phyloP scores from a whole-genome alignment of 352 stramenopile genomes.

The Plasmopara halstedii region DNA sequence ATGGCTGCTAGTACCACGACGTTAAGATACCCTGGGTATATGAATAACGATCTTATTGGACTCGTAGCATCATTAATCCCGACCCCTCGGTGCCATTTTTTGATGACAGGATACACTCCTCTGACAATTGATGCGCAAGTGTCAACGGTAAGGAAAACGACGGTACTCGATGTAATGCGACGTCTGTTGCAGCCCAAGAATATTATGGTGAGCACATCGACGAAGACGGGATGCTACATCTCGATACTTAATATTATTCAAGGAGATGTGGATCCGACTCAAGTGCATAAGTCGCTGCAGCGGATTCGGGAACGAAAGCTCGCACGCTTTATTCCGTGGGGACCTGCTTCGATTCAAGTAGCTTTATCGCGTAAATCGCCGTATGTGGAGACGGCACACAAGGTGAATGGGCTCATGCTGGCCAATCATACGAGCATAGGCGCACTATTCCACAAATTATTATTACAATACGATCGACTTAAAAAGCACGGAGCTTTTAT shows the following conservation, averaged over 20 bases:
- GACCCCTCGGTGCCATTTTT: conserved; percentile 98
- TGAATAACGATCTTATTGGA: conserved; percentile 99
- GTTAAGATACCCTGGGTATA: conserved; percentile 96
- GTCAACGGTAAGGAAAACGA: conserved; percentile 95
- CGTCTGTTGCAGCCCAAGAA: conserved; percentile 95
- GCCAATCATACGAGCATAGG: conserved; percentile 98
- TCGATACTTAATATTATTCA: conserved; percentile 99
- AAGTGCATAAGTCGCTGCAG: conserved; percentile 98
- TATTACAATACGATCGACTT: conserved; percentile 96
- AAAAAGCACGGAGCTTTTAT: conserved; percentile 98
- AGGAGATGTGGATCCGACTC: conserved; percentile 96
- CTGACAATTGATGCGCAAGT: conserved; percentile 91
- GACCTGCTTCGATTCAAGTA: conserved; percentile 98
- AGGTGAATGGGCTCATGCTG: conserved; percentile 97
- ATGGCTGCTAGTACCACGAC: conserved; percentile 99
- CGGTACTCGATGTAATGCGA: conserved; percentile 98
- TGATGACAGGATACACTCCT: conserved; percentile 99
- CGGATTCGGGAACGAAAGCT: conserved; percentile 96
- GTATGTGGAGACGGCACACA: conserved; percentile 96
- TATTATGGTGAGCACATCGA: conserved; percentile 98
- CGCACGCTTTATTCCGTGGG: conserved; percentile 98
- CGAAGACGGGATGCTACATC: conserved; percentile 97
- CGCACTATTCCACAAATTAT: conserved; percentile 81
- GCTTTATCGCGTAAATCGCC: conserved; percentile 96
- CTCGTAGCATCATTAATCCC: conserved; percentile 97